Evolutionary conservation across 139 green algal genomes (phyloP).

Genomic region (Ulvella scutata): DNA sequence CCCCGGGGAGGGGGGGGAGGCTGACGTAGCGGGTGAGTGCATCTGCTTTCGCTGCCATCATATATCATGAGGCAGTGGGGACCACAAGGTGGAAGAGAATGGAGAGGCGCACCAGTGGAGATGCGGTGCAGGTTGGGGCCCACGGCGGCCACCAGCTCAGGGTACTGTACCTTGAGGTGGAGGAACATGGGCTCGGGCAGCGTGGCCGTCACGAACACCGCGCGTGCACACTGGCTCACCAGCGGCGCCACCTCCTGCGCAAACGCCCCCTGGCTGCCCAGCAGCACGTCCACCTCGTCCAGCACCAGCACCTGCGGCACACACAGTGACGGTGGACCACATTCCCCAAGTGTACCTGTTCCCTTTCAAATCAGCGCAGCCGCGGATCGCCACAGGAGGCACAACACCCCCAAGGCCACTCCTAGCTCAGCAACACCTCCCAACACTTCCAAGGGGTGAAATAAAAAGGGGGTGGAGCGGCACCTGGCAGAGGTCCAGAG

Average conservation of each 20-base stretch:
- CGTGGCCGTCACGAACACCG: constrained; percentile 69
- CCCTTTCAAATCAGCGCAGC: no score
- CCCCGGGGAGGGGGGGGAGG: no score
- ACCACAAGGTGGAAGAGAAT: neutral
- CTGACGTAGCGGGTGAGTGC: neutral
- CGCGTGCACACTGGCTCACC: constrained; percentile 13
- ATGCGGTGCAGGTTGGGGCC: constrained; percentile 72
- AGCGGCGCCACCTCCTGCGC: constrained; percentile 42
- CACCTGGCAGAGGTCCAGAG: constrained; percentile 17
- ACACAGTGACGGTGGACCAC: no score
- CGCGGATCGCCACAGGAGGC: no score
- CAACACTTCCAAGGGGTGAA: no score
- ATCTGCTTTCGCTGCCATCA: neutral
- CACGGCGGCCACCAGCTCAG: constrained; percentile 33
- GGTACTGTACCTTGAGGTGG: constrained; percentile 35
- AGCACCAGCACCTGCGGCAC: constrained; percentile 43
- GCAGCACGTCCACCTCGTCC: constrained; percentile 81
- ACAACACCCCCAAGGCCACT: no score
- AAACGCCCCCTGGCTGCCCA: constrained; percentile 43
- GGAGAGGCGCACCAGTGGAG: constrained; percentile 31
- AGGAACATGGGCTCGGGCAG: constrained; percentile 47
- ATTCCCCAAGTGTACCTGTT: no score
- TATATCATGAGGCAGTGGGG: neutral
- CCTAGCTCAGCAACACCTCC: no score
- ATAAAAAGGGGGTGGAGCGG: neutral